phyloP scores from a whole-genome alignment of 257 asterid species.

The Gardenia jasminoides region DNA sequence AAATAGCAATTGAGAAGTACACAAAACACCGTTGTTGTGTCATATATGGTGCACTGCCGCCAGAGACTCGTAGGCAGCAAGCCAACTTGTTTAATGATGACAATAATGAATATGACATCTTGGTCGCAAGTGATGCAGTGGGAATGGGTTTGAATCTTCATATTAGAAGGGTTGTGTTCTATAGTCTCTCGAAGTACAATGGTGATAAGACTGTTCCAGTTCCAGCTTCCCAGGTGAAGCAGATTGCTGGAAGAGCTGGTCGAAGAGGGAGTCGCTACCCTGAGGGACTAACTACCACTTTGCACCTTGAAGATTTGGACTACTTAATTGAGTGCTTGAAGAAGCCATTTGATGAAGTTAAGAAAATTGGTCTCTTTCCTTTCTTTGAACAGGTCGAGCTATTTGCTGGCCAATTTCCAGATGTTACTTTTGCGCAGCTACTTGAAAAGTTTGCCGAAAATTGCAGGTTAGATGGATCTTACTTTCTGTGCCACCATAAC shows the following conservation, averaged over 20 bases:
- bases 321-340: constrained; percentile 80
- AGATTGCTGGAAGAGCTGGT: constrained; percentile 97
- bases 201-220: constrained; percentile 84
- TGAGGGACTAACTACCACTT: constrained; percentile 83
- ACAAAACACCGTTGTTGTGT: constrained; percentile 90
- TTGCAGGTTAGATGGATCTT: constrained; percentile 71
- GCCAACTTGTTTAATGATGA: constrained; percentile 78
- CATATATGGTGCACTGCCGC: constrained; percentile 92
- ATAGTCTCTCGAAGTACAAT: constrained; percentile 66
- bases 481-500: constrained; percentile 72
- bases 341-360: constrained; percentile 78
- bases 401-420: constrained; percentile 73
- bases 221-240: constrained; percentile 90
- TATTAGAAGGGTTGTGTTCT: constrained; percentile 73
- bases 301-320: constrained; percentile 71
- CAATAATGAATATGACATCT: constrained; percentile 63
- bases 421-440: constrained; percentile 49
- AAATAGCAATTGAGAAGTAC: constrained; percentile 75
- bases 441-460: constrained; percentile 74
- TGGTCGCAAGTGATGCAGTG: constrained; percentile 96
- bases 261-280: constrained; percentile 93
- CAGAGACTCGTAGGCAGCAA: constrained; percentile 91
- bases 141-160: constrained; percentile 97
- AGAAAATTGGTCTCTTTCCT: constrained; percentile 91
- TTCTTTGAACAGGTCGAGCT: constrained; percentile 89